phyloP scores from a whole-genome alignment of 768 basidiomycete species.

The Lyophyllum atratum region DNA sequence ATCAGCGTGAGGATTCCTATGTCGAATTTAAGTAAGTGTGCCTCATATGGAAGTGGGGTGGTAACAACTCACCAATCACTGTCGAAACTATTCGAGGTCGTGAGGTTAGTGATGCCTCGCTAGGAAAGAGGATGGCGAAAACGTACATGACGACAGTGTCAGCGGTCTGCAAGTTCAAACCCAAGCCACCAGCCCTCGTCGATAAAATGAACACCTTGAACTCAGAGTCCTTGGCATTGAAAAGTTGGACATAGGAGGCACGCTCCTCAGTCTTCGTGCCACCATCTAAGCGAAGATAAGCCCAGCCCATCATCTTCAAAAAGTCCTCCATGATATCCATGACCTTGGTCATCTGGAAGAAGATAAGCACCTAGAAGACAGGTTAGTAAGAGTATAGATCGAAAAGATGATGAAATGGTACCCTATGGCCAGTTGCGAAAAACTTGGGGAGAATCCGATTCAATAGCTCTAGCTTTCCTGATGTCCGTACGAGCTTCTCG shows the following conservation, averaged over 20 bases:
- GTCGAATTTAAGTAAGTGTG: neutral
- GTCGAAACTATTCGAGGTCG: constrained; percentile 58
- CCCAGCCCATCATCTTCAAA: constrained; percentile 82
- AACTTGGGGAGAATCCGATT: constrained; percentile 94
- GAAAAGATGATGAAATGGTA: constrained; percentile 31
- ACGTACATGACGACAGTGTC: constrained; percentile 94
- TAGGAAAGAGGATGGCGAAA: neutral
- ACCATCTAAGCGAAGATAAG: constrained; percentile 93
- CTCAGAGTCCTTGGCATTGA: constrained; percentile 89
- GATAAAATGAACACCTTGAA: constrained; percentile 93
- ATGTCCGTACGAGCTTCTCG: constrained; percentile 80
- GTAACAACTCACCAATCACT: constrained; percentile 58
- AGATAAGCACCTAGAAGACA: constrained; percentile 79
- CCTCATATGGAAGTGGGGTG: neutral
- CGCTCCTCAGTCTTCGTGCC: constrained; percentile 96
- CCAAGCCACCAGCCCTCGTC: constrained; percentile 91
- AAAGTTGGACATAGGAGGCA: constrained; percentile 79
- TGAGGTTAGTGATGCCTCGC: constrained; percentile 1
- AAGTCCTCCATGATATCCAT: constrained; percentile 99
- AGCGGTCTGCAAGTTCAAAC: constrained; percentile 93
- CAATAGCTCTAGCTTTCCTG: constrained; percentile 93
- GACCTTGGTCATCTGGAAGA: constrained; percentile 99
- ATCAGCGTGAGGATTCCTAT: constrained; percentile 97
- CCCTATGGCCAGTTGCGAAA: constrained; percentile 88
- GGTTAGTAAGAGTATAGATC: neutral